phyloP scores from a whole-genome alignment of 2,329 filamentous ascomycete species.

The Rugonectria rugulosa region DNA sequence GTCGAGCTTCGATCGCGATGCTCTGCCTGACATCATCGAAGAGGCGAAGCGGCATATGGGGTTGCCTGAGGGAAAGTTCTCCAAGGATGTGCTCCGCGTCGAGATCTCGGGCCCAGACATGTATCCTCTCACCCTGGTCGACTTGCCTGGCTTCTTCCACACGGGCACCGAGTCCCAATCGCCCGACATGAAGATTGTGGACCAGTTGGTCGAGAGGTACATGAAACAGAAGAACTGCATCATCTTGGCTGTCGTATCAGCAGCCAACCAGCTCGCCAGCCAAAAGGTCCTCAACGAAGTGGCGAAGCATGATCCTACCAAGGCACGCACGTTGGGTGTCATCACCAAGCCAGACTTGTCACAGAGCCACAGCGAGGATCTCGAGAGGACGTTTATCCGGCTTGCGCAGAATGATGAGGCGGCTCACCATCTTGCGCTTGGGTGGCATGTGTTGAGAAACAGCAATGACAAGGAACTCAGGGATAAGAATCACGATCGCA shows the following conservation, averaged over 20 bases:
- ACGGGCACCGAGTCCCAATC: not conserved
- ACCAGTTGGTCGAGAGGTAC: conserved; percentile 1
- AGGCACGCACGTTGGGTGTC: conserved; percentile 11
- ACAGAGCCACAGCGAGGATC: conserved; percentile 35
- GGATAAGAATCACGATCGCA: conserved; percentile 27
- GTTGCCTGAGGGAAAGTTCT: conserved; percentile 38
- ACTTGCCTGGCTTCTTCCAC: conserved; percentile 40
- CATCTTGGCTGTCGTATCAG: conserved; percentile 10
- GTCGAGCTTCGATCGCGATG: conserved; percentile 17
- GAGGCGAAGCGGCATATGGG: conserved; percentile 58
- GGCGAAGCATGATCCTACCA: conserved; percentile 2
- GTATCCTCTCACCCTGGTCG: conserved; percentile 10
- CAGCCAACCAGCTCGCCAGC: not conserved
- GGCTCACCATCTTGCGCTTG: conserved; percentile 44
- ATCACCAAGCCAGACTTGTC: conserved; percentile 11
- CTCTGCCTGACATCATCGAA: conserved; percentile 47
- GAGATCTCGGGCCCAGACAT: conserved; percentile 12
- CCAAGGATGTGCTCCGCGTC: conserved; percentile 7
- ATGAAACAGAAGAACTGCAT: conserved; percentile 13
- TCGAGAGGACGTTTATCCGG: conserved; percentile 47
- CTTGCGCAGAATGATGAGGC: conserved; percentile 40
- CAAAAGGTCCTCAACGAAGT: conserved; percentile 42
- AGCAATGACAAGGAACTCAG: conserved; percentile 44
- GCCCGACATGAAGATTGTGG: conserved; percentile 3
- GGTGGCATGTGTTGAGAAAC: conserved; percentile 63